These are phyloP conservation scores for Melampsora larici-populina DNA, from an alignment of 1,284 basidiomycete species.

Conservation along the genomic window DNA sequence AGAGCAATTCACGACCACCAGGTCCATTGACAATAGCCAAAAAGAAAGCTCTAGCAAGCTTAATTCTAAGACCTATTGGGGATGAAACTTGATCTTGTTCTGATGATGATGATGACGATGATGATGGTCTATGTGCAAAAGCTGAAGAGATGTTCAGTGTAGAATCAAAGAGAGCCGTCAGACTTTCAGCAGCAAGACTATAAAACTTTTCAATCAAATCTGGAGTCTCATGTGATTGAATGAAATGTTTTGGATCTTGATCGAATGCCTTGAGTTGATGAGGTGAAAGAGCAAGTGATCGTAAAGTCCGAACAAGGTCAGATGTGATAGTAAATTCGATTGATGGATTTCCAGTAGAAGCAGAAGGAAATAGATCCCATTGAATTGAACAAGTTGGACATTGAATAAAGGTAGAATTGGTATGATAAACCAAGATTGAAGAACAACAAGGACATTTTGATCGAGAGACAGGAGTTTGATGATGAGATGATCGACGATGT, in stretches of 20 bases:
- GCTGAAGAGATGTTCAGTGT: background rate
- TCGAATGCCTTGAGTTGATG: background rate
- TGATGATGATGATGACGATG: background rate
- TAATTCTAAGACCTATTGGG: background rate
- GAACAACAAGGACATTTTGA: slow-evolving; percentile 3
- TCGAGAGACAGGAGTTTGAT: background rate
- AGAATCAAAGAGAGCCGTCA: background rate
- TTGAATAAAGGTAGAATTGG: background rate
- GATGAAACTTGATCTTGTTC: background rate
- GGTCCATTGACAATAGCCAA: background rate
- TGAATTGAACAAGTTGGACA: slow-evolving; percentile 2
- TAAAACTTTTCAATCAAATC: background rate
- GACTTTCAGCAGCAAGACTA: background rate
- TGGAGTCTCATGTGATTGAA: background rate
- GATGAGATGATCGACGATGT: background rate
- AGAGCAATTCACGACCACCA: background rate
- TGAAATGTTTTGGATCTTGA: background rate
- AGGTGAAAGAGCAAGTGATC: slow-evolving; percentile 1
- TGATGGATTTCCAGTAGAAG: background rate
- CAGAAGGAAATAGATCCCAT: background rate
- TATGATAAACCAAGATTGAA: background rate
- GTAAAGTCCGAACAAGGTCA: background rate
- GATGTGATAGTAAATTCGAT: background rate
- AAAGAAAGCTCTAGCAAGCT: slow-evolving; percentile 6
- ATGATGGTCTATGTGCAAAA: background rate